These are phyloP conservation scores for Colletotrichum sojae DNA, from an alignment of 2,329 filamentous ascomycete genomes.

Conservation along the genomic window DNA sequence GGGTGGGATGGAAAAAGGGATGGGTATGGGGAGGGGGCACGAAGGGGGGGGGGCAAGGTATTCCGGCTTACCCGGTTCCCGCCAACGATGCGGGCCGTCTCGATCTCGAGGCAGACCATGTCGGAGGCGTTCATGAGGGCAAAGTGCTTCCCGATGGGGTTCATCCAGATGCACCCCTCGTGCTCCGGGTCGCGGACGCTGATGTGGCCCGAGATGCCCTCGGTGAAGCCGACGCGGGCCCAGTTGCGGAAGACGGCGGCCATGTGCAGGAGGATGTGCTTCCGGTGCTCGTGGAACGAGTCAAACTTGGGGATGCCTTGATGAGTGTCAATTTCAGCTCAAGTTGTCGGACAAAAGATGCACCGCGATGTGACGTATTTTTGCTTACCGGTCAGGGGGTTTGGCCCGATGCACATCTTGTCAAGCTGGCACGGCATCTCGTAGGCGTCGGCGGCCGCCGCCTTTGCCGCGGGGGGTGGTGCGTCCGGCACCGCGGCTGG, in stretches of 20 bases:
- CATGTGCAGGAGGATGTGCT: conserved; percentile 62
- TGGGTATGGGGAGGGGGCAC: too few species aligned
- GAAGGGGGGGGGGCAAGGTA: conserved; percentile 18
- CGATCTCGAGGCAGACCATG: neutral
- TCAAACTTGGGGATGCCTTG: conserved; percentile 60
- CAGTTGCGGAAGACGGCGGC: conserved; percentile 67
- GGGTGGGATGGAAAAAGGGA: too few species aligned
- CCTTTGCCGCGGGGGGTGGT: too few species aligned
- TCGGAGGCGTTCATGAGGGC: neutral
- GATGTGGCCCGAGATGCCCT: conserved; percentile 68
- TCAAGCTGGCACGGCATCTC: conserved; percentile 12
- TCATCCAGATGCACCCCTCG: conserved; percentile 76
- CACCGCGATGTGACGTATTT: neutral
- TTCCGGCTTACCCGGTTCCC: conserved; percentile 8
- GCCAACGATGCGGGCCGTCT: conserved; percentile 48
- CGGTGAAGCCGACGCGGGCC: conserved; percentile 49
- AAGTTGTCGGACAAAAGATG: neutral
- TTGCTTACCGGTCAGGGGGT: neutral
- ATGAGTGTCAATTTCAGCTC: neutral
- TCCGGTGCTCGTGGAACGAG: conserved; percentile 62
- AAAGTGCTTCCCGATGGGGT: conserved; percentile 69
- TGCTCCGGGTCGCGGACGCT: conserved; percentile 76
- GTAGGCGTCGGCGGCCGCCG: neutral
- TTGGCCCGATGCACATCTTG: conserved; percentile 17
- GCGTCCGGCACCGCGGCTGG: neutral